A percentile compares a stretch with the other conserved stretches of the same genome.
phyloP scores from a whole-genome alignment of 306 rosid genomes.

The Purshia tridentata region DNA sequence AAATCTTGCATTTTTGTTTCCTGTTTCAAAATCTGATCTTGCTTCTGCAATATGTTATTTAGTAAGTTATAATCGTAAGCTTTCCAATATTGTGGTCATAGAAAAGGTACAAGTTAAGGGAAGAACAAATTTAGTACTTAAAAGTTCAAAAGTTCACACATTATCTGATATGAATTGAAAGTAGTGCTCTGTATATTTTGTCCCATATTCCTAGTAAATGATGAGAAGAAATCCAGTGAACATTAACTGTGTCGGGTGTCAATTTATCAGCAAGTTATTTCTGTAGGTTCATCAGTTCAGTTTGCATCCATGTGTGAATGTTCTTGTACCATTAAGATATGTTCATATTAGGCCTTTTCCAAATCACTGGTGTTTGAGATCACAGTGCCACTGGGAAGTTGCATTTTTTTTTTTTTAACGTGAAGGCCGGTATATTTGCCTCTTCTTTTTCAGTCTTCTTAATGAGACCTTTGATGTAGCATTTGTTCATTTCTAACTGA shows the following conservation, averaged over 20 bases:
- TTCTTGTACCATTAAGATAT: background rate
- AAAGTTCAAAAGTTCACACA: too few relatives aligned
- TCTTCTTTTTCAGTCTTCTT: constrained; percentile 12
- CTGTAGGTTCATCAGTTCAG: background rate
- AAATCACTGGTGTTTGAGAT: constrained; percentile 3
- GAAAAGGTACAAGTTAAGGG: background rate
- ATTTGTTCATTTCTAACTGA: constrained; percentile 24
- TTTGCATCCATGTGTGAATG: background rate
- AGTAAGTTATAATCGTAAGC: too few relatives aligned
- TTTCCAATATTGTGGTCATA: background rate
- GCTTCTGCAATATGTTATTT: too few relatives aligned
- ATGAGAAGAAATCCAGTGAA: too few relatives aligned
- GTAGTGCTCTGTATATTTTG: too few relatives aligned
- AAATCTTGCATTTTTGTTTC: too few relatives aligned
- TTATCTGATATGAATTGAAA: too few relatives aligned
- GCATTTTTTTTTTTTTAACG: background rate
- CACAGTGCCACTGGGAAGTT: constrained; percentile 2
- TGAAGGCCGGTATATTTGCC: background rate
- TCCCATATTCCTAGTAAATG: too few relatives aligned
- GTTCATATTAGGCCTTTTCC: constrained; percentile 1
- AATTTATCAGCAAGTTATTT: too few relatives aligned
- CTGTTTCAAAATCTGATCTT: too few relatives aligned
- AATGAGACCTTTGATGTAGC: constrained; percentile 22
- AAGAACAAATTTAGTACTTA: background rate
- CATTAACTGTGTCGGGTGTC: too few relatives aligned